These are phyloP conservation scores for Carpinus fangiana DNA, from an alignment of 306 rosid species.

Conservation along the genomic window DNA sequence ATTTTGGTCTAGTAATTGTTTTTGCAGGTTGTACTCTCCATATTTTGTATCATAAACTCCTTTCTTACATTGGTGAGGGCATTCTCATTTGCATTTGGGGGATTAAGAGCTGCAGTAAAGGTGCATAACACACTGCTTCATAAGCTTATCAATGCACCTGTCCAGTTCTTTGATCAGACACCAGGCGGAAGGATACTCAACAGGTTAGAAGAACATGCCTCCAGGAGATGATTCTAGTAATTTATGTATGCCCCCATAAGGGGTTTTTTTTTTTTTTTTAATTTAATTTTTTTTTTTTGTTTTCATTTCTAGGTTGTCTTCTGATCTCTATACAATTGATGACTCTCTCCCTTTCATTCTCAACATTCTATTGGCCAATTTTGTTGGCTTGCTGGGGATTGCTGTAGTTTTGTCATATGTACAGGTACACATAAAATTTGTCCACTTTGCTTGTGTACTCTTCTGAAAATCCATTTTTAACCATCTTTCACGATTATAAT, in stretches of 20 bases:
- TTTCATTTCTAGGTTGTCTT: slow-evolving; percentile 67
- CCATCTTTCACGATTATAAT: slow-evolving; percentile 15
- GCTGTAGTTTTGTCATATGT: slow-evolving; percentile 76
- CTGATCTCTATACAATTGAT: slow-evolving; percentile 93
- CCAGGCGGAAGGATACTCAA: slow-evolving; percentile 89
- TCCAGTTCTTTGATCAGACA: slow-evolving; percentile 82
- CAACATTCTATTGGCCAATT: slow-evolving; percentile 94
- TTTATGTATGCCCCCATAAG: background rate
- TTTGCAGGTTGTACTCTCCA: slow-evolving; percentile 71
- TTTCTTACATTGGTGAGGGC: slow-evolving; percentile 89
- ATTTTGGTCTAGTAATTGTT: slow-evolving; percentile 27
- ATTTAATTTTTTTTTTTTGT: slow-evolving; percentile 22
- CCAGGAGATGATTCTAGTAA: slow-evolving; percentile 21
- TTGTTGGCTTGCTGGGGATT: slow-evolving; percentile 88
- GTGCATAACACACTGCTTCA: slow-evolving; percentile 71
- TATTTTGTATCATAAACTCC: slow-evolving; percentile 80
- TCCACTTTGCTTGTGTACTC: slow-evolving; percentile 6
- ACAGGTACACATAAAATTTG: slow-evolving; percentile 56
- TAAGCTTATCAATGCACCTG: slow-evolving; percentile 79
- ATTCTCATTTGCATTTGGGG: slow-evolving; percentile 95
- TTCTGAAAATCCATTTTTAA: slow-evolving; percentile 15
- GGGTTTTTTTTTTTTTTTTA: background rate
- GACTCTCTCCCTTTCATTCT: slow-evolving; percentile 95
- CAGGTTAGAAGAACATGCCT: slow-evolving; percentile 57
- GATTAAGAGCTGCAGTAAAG: slow-evolving; percentile 82